Conservation (phyloP, 805 yeast genomes). For the Ogataea methanolica region DNA sequence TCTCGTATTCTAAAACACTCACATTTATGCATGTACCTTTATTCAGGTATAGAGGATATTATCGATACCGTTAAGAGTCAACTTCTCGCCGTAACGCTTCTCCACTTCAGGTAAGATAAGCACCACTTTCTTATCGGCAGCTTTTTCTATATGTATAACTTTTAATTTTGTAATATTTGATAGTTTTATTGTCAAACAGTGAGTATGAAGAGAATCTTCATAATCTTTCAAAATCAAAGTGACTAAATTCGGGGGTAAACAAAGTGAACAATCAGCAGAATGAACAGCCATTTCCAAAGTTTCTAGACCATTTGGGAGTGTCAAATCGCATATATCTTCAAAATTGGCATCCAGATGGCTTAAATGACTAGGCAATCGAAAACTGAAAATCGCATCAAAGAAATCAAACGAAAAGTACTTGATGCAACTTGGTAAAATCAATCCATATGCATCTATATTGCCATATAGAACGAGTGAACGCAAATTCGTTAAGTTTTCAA, state of each 20-base stretch:
- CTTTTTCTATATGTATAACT: not conserved
- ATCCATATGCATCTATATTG: not conserved
- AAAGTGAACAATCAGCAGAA: not conserved
- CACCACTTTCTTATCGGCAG: no score
- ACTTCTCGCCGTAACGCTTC: not conserved
- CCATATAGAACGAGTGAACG: not conserved
- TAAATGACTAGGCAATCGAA: no score
- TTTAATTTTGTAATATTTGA: not conserved
- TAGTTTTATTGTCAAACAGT: not conserved
- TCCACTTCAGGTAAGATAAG: not conserved
- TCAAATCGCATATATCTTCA: no score
- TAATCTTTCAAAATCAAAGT: not conserved
- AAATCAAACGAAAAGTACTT: no score
- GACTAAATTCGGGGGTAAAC: not conserved
- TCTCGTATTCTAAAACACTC: no score
- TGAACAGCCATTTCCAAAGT: not conserved
- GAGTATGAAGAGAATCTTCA: not conserved
- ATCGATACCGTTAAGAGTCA: no score
- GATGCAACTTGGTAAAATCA: not conserved
- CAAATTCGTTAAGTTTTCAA: not conserved
- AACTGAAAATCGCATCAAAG: no score
- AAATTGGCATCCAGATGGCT: no score
- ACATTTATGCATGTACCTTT: no score
- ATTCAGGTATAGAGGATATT: no score
- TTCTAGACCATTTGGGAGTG: no score